Base-by-base conservation (phyloP, 1,284 basidiomycete genomes). In the Naganishia albida region DNA sequence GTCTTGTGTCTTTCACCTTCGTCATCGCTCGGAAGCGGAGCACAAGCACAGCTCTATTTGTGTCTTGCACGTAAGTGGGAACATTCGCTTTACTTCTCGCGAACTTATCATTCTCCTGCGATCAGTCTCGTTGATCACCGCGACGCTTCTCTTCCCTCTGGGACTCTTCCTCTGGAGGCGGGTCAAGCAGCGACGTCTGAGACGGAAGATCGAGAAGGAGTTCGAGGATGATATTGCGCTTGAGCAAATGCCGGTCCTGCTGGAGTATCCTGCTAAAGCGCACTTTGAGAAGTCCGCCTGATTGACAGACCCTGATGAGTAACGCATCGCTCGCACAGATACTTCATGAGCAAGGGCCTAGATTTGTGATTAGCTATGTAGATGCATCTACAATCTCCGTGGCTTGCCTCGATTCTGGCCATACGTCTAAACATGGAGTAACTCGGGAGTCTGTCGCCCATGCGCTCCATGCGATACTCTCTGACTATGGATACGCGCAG, bases 201-300 rank as follows among this genome's bases (percentile, higher is more conserved):
- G 12, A 12, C 34, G 2, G 3, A 53, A 53, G 51, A 8, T 20
- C 13, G 51, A 53, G 13, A 38, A 18, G 28, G 51, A 53, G 28
- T 18, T 38, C 16, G 34, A 53, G 34, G 51, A 53, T 18, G 12
- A 38, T 20, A 13, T 30, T 1, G 51, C 34, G 7, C 28, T 53
- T 10, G 51, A 28, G 34, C 51, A 53, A 12, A 20, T 53, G 34
- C 51, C 34, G 34, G 51, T 53, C 6, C 13, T 53, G 34, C 30
- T 53, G 28, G 16, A 51, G 51, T 13, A 38, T 39, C 51, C 51
- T 38, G 16, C 51, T 12, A 12, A 34, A 2, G 30, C 34, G 1
- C 51, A 53, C 20, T 20, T 53, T 7, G 34, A 38, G 7, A 53
- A 53, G 51, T 53, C 34, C 12, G 34, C 34, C 34, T 34, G 34